Evolutionary conservation across 257 asterid genomes (phyloP), one percentile per base, ranked within the genome.

Genomic region (Solanum ossicruentum): DNA sequence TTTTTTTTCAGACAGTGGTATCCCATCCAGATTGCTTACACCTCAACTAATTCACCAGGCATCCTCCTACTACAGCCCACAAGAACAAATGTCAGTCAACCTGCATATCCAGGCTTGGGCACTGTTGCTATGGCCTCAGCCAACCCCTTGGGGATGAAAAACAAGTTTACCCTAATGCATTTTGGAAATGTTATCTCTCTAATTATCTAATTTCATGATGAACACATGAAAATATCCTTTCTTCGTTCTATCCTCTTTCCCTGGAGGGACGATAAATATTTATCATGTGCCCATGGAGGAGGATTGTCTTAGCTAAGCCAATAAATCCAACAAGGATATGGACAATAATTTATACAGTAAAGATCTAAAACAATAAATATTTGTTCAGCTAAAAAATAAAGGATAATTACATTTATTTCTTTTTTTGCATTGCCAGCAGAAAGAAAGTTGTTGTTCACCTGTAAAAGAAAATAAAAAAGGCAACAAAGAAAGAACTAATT

Each of bases 391-490:
- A 51, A 88, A 65, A 85, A 81, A 28, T 45, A 52, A 56, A 78
- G 67, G 83, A 52, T 58, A 86, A 55, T 90, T 95, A 97, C 99
- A 92, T 85, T 85, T 52, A 94, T 93, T 89, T 97, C 99, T 90
- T 93, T 95, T 88, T 97, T 95, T 69, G 94, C 92, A 77, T 95
- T 97, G 90, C 99, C 99, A 71, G 83, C 98, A 73, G 98, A 95
- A 83, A 97, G 98, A 88, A 97, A 94, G 93, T 94, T 97, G 89
- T 97, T 97, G 90, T 97, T 97, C 87, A 97, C 93, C 98, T 97
- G 97, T 86, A 89, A 51, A 65, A 56, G 67, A 71, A 36, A 81
- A 84, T 61, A 57, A 58, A 84, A 86, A 60, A 81, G 23, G 47
- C 43, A 20, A 75, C 17, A 82, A 70, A 63, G 85, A 16, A 82